A percentile compares a stretch with the other conserved stretches of the same genome.
Conservation (phyloP, 2,329 filamentous ascomycete genomes). For the Aureobasidium sp. region DNA sequence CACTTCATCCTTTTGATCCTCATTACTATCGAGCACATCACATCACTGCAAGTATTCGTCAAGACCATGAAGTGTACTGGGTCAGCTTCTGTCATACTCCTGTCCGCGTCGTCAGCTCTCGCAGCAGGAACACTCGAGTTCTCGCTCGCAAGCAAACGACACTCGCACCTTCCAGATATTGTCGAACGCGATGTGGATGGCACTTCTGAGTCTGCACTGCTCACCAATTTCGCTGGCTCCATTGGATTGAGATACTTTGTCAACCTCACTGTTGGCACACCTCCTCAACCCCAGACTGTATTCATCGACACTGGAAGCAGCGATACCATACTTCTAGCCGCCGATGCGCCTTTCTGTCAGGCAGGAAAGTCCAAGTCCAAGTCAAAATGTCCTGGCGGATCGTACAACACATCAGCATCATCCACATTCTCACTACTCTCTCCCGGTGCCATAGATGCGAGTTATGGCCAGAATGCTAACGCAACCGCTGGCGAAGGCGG, state of each 20-base stretch:
- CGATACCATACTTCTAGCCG: constrained; percentile 36
- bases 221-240: not conserved
- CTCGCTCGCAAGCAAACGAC: not conserved
- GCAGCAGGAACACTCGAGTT: constrained; percentile 7
- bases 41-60: not conserved
- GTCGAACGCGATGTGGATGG: not conserved
- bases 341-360: constrained; percentile 19
- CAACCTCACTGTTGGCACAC: constrained; percentile 35
- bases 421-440: constrained; percentile 31
- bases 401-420: constrained; percentile 30
- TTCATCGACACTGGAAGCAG: constrained; percentile 39
- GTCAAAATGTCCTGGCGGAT: constrained; percentile 32
- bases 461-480: constrained; percentile 33
- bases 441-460: constrained; percentile 32
- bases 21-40: not conserved
- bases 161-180: not conserved
- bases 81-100: not conserved
- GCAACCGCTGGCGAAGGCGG: constrained; percentile 24
- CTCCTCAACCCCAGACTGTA: constrained; percentile 34
- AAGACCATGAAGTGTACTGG: not conserved
- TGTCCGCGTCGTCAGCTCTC: constrained; percentile 1
- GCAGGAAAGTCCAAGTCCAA: constrained; percentile 10
- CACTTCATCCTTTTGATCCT: not conserved
- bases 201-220: not conserved
- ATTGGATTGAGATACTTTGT: not conserved